Conservation (phyloP, 2,329 filamentous ascomycete genomes). For the Ophiognomonia clavigignenti-juglandacearum region DNA sequence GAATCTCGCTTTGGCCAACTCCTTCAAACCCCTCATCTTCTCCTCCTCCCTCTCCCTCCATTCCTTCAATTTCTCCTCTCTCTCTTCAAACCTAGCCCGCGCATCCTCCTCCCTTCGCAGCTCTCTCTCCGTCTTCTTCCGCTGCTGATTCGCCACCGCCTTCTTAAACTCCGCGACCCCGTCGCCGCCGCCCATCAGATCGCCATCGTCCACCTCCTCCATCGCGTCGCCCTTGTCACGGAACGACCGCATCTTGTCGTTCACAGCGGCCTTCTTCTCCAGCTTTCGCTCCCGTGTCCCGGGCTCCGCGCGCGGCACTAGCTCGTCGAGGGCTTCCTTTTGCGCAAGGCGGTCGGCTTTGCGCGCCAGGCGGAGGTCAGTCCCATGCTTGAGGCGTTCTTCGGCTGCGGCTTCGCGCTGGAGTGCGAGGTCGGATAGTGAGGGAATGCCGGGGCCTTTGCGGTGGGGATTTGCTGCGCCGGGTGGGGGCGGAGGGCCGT, state of each 20-base stretch:
- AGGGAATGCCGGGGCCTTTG: slow-evolving; percentile 62
- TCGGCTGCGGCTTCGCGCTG: slow-evolving; percentile 45
- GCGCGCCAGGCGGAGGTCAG: slow-evolving; percentile 56
- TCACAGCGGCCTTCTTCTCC: slow-evolving; percentile 75
- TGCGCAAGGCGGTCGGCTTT: slow-evolving; percentile 61
- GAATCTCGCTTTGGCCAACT: slow-evolving; percentile 75
- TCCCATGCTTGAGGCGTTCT: slow-evolving; percentile 39
- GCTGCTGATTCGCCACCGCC: slow-evolving; percentile 59
- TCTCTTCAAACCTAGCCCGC: slow-evolving; percentile 69
- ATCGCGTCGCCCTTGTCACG: slow-evolving; percentile 49
- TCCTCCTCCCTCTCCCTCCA: slow-evolving; percentile 74
- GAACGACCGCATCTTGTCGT: slow-evolving; percentile 70
- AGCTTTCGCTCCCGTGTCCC: slow-evolving; percentile 78
- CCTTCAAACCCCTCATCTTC: slow-evolving; percentile 76
- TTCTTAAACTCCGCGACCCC: slow-evolving; percentile 65
- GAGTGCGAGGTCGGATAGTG: slow-evolving; percentile 66
- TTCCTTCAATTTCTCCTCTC: slow-evolving; percentile 68
- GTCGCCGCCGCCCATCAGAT: slow-evolving; percentile 71
- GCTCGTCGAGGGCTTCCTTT: slow-evolving; percentile 71
- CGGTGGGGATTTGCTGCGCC: slow-evolving; percentile 41
- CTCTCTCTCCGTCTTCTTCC: slow-evolving; percentile 80
- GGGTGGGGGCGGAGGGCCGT: slow-evolving; percentile 43
- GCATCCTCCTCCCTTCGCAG: slow-evolving; percentile 75
- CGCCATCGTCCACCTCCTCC: slow-evolving; percentile 63
- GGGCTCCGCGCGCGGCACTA: slow-evolving; percentile 76